Base-by-base conservation (phyloP, 805 yeast genomes). In the Ogataea allantospora region DNA sequence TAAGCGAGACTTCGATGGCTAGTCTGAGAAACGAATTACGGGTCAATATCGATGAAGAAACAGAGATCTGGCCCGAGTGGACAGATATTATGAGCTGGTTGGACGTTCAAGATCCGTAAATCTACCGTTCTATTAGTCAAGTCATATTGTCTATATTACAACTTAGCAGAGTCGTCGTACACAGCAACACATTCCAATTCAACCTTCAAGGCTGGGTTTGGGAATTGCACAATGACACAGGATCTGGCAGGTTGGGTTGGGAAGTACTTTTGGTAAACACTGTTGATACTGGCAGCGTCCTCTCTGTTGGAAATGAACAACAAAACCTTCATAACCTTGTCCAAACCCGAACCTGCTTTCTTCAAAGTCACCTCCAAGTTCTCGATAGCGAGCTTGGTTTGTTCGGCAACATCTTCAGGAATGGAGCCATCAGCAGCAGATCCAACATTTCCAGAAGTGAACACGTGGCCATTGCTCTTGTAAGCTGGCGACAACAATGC, bases 161-260 rank as follows among this genome's bases (percentile, higher is more conserved):
- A 16, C 30, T 33, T 42, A 13, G 40, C 30, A 19, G 23, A 7
- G 32, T 19, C 27, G 16, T 27, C 38, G 33, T 38, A 35, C 18
- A 35, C 40, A 12, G 62, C 62, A 51, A 75, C 60, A 34, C 70
- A 68, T 50, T 76, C 80, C 38, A 75, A 51, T 51, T 77, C 82
- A 31, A 77, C 72, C 47, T 71, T 67, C 36, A 75, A 44, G n/a
- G 60, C 50, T 8, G 70, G 64, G 52, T 73, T 68, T 51, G 77
- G 77, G 60, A 76, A 75, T 6, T 61, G 68, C 22, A 71, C 78
- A 35, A 72, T 62, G 24, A 76, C 63, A 52, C 78, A 72, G 31
- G 73, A 67, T 63, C 82, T 67, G 6, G 77, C 77, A 13, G 82
- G 82, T 45, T 65, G 62, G 30, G 63, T 60, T 2, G 67, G 65